Evolutionary conservation across 768 basidiomycete genomes (phyloP).

Genomic region (Russula vinacea): DNA sequence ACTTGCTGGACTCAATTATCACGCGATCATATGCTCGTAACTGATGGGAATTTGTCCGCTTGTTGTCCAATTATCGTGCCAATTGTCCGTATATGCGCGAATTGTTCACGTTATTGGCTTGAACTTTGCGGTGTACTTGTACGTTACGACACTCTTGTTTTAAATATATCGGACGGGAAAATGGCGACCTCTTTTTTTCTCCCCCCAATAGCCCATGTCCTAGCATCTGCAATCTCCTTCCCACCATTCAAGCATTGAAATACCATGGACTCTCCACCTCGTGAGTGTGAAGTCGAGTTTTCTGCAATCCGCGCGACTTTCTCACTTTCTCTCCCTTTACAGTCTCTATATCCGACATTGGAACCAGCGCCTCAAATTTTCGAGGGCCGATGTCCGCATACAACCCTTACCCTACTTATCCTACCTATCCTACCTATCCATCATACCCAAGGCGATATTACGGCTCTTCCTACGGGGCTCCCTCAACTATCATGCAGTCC

Average conservation of each 20-base stretch:
- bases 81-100: background rate
- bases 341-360: background rate
- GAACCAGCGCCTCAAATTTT: background rate
- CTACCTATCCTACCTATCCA: too few species aligned
- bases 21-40: background rate
- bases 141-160: background rate
- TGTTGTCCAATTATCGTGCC: background rate
- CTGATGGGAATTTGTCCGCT: background rate
- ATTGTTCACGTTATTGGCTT: background rate
- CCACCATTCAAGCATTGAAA: background rate
- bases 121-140: background rate
- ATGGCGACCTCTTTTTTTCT: background rate
- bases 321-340: background rate
- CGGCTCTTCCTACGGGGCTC: background rate
- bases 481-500: background rate
- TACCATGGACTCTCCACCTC: background rate
- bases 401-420: constrained; percentile 1
- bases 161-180: background rate
- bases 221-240: background rate
- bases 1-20: too few species aligned
- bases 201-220: background rate
- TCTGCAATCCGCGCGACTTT: background rate
- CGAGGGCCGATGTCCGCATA: constrained; percentile 8
- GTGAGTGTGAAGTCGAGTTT: background rate
- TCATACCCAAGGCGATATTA: background rate